Evolutionary conservation across 306 rosid genomes (phyloP), one percentile per base, ranked within the genome.

Genomic region (Cotoneaster glaucophyllus): DNA sequence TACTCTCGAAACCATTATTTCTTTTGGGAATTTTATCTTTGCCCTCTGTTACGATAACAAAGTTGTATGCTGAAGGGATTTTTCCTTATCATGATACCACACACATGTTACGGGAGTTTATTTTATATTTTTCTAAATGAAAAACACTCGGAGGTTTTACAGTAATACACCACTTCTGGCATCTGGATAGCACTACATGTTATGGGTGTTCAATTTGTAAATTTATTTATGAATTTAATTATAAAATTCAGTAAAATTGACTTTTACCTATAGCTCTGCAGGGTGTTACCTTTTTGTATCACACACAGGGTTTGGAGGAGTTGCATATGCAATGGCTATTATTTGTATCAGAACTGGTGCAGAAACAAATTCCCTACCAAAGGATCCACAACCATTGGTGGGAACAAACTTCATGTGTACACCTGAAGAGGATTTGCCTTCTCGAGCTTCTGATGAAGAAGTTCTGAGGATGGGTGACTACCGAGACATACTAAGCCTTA

Each of bases 271-370:
- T 84, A 93, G 98, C 59, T 89, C 88, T 82, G 91, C 98, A 74
- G 93, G 89, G 80, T 86, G 87, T 77, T 89, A 89, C 87, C 95
- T 93, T 80, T 93, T 87, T 79, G 77, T 93, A 75, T 93, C 96
- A 21, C 98, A 93, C 90, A 93, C 98, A 8, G 95, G 98, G 56
- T 93, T 90, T 84, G 98, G 98, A 78, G 98, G 96, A 86, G 95
- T 87, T 25, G 85, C 95, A 67, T 93, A 90, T 82, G 95, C 98
- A 34, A 93, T 90, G 96, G 91, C 96, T 44, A 85, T 93, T 39
- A 80, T 84, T 73, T 93, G 98, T 82, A 78, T 82, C 68, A 93
- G 90, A 81, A 84, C 87, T 50, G 83, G 82, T 45, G 91, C 87
- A 67, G 89, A 87, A 67, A 84, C 77, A 69, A 84, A 68, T 67